Conservation (phyloP, 805 yeast species). For the Ogataea nitratoaversa region DNA sequence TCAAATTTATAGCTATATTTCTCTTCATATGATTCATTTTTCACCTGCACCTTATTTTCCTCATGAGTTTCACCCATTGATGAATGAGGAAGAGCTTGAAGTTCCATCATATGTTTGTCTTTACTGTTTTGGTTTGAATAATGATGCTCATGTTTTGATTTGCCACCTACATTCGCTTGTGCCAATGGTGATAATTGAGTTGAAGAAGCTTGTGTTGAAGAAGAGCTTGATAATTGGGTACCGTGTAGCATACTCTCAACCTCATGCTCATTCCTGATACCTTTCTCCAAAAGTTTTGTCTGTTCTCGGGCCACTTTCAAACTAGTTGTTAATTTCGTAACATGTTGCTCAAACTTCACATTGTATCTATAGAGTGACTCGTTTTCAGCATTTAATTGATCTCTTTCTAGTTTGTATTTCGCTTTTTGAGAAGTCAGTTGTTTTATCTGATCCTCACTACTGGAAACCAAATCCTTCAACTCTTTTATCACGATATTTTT, state of each 20-base stretch:
- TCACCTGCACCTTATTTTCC: too few species aligned
- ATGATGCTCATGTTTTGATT: too few species aligned
- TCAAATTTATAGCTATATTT: too few species aligned
- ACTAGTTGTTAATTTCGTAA: background rate
- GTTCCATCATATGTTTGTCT: too few species aligned
- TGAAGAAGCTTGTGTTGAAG: background rate
- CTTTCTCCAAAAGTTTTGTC: background rate
- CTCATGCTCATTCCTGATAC: background rate
- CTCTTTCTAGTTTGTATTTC: conserved; percentile 2
- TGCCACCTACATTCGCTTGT: too few species aligned
- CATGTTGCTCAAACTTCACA: background rate
- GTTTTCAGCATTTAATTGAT: conserved; percentile 4
- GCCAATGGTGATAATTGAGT: too few species aligned
- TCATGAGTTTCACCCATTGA: too few species aligned
- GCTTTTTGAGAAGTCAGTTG: background rate
- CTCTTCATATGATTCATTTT: too few species aligned
- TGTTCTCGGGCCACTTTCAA: background rate
- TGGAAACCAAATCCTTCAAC: background rate
- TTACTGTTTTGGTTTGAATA: too few species aligned
- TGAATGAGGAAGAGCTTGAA: too few species aligned
- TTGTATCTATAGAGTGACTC: background rate
- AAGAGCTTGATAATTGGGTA: background rate
- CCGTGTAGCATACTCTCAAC: too few species aligned
- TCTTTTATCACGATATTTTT: background rate
- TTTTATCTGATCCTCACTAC: background rate